phyloP scores from a whole-genome alignment of 345 rosid species.

The Brassica carinata region DNA sequence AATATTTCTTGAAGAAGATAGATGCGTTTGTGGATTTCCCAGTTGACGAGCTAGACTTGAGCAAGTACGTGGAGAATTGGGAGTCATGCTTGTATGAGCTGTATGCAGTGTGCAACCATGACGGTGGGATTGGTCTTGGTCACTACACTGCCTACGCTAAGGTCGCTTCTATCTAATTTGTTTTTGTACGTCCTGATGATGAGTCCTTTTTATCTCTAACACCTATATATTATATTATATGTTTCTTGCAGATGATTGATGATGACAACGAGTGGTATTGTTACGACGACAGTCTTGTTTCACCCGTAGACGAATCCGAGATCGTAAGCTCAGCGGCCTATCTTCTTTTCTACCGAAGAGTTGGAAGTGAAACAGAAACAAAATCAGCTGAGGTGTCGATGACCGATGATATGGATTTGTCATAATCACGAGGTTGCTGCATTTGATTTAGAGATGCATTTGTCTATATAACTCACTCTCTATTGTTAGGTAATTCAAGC shows the following conservation, averaged over 20 bases:
- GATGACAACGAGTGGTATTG: constrained; percentile 83
- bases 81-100: constrained; percentile 68
- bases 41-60: constrained; percentile 76
- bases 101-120: constrained; percentile 92
- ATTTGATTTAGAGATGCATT: not conserved
- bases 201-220: not conserved
- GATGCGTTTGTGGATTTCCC: constrained; percentile 93
- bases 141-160: constrained; percentile 96
- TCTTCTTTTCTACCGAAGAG: constrained; percentile 79
- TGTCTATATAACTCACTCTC: no score
- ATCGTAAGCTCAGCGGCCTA: constrained; percentile 80
- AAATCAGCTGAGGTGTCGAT: constrained; percentile 15
- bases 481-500: no score
- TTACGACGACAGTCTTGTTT: constrained; percentile 81
- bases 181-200: not conserved
- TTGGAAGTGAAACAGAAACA: constrained; percentile 39
- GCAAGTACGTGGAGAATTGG: constrained; percentile 73
- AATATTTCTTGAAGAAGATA: constrained; percentile 87
- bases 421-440: not conserved
- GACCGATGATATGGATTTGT: constrained; percentile 28
- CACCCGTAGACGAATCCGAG: constrained; percentile 66
- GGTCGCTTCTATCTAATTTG: constrained; percentile 36
- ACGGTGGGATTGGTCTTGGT: constrained; percentile 98
- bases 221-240: no score
- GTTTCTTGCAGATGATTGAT: constrained; percentile 69